Base-by-base conservation (phyloP, 495 filamentous ascomycete species). In the Xylaria sp. region DNA sequence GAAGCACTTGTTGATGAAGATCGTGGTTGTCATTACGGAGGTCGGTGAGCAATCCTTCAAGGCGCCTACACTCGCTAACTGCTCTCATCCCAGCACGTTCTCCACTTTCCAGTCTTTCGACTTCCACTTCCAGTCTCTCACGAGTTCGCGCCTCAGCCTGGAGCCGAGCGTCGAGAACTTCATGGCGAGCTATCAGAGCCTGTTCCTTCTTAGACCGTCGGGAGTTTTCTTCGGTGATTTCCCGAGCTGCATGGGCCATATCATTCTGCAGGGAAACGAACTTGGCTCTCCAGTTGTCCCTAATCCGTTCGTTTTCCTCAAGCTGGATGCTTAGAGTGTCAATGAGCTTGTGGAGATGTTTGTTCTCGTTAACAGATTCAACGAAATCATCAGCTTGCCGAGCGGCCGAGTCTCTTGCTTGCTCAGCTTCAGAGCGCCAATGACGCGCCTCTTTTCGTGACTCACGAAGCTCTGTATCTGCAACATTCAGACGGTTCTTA, bases 231-330 rank as follows among this genome's bases (percentile, higher is more conserved):
- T 90, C 87, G 19, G 89, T 88, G 66, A 97, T 89, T 64, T 97
- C 91, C 53, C 86, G 85, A 67, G 91, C 90, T n/a, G 92, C 89
- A 63, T 82, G 84, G 14, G 89, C 87, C 91, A 98, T 93, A 67
- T 97, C 93, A 73, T 92, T 87, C 81, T 97, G 94, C 59, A 98
- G 81, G 65, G 85, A 87, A 73, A 94, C 88, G 75, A 97, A 91
- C 78, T 94, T 95, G 75, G 86, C 85, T 72, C 92, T 89, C 82
- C 97, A 91, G 74, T 84, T 87, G 73, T 94, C 92, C 64, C 93
- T 90, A 71, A 92, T 86, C 71, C 89, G 87, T 77, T 93, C 89
- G 78, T 90, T 93, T 80, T 98, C 95, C 80, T 97, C 90, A 62
- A 97, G 88, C 75, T 97, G 93, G 53, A 85, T 84, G 70, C 87